Evolutionary conservation across 257 asterid species (phyloP).

Genomic region (Solanum medicagineum): DNA sequence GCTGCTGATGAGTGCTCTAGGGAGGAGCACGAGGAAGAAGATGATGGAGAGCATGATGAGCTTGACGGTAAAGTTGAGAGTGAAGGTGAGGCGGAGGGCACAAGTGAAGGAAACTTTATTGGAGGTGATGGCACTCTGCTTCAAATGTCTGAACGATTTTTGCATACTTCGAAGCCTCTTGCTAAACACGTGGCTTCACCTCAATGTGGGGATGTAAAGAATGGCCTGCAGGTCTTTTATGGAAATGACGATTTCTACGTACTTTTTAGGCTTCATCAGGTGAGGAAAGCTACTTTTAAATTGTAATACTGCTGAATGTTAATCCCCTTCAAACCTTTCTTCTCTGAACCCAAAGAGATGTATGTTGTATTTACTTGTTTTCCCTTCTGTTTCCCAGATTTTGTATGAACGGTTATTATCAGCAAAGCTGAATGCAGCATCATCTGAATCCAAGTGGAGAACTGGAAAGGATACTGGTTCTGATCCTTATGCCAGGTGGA

Average conservation of each 20-base stretch:
- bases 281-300: neutral
- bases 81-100: constrained; percentile 21
- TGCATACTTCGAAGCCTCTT: constrained; percentile 9
- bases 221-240: constrained; percentile 3
- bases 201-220: neutral
- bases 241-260: constrained; percentile 12
- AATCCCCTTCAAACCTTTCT: neutral
- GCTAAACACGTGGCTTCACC: constrained; percentile 1
- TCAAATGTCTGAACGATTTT: neutral
- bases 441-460: constrained; percentile 7
- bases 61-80: constrained; percentile 11
- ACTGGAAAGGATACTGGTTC: constrained; percentile 7
- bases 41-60: constrained; percentile 5
- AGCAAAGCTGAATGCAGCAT: constrained; percentile 3
- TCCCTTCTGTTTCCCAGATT: constrained; percentile 1
- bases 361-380: neutral
- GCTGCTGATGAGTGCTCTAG: constrained; percentile 17
- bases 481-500: constrained; percentile 20
- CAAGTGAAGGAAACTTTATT: constrained; percentile 4
- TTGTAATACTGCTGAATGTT: neutral
- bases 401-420: constrained; percentile 7
- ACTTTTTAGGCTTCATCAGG: constrained; percentile 17
- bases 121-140: constrained; percentile 5
- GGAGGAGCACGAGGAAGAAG: constrained; percentile 13
- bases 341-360: neutral